Evolutionary conservation across 2,329 filamentous ascomycete species (phyloP).

Genomic region (Phyllosticta paracitricarpa): DNA sequence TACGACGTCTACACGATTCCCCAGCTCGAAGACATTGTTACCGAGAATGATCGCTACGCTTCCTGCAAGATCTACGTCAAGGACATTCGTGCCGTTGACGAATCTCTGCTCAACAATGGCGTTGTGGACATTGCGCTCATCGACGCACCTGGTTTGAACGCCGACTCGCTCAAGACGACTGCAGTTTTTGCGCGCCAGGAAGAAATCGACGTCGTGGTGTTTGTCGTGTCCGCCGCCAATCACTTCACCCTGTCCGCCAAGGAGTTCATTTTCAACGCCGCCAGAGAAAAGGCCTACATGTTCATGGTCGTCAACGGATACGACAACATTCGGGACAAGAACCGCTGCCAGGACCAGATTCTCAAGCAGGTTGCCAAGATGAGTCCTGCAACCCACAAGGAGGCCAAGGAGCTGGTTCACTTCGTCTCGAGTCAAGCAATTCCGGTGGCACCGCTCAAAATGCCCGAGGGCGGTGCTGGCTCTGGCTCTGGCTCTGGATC

Average conservation of each 20-base stretch:
- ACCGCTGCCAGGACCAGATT: conserved; percentile 84
- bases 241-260: conserved; percentile 97
- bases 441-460: conserved; percentile 55
- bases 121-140: conserved; percentile 97
- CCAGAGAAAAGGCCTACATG: conserved; percentile 94
- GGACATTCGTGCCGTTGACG: conserved; percentile 78
- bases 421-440: conserved; percentile 97
- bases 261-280: conserved; percentile 93
- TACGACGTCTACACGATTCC: conserved; percentile 75
- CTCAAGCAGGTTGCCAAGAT: conserved; percentile 77
- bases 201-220: conserved; percentile 97
- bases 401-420: conserved; percentile 84
- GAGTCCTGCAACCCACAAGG: conserved; percentile 90
- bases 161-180: conserved; percentile 92
- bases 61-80: conserved; percentile 97
- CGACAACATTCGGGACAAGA: conserved; percentile 85
- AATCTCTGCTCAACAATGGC: conserved; percentile 92
- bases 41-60: conserved; percentile 77
- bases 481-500: conserved; percentile 22
- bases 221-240: conserved; percentile 94
- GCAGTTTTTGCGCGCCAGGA: conserved; percentile 95
- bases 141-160: conserved; percentile 90
- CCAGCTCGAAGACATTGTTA: conserved; percentile 79
- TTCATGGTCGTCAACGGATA: conserved; percentile 99
- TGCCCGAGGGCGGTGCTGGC: conserved; percentile 45